These are phyloP conservation scores for Aspergillus clavatus DNA, from an alignment of 2,329 filamentous ascomycete genomes.

Conservation along the genomic window DNA sequence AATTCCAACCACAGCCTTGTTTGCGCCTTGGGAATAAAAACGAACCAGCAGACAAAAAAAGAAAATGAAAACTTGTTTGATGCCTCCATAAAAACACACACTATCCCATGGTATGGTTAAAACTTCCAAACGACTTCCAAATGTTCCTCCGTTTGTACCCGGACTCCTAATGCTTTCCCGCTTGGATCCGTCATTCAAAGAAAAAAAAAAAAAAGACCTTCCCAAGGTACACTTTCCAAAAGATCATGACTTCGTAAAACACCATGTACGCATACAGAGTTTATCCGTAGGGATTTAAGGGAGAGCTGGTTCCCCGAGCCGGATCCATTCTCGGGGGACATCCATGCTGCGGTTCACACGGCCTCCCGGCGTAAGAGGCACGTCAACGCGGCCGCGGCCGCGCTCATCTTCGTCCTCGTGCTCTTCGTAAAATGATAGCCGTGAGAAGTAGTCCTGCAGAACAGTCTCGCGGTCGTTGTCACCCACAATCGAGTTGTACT, in stretches of 20 bases:
- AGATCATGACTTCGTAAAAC: constrained; percentile 11
- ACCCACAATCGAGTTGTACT: constrained; percentile 75
- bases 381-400: constrained; percentile 45
- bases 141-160: background rate
- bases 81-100: background rate
- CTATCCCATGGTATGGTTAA: background rate
- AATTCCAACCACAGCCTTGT: background rate
- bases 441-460: constrained; percentile 80
- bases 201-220: too few relatives aligned
- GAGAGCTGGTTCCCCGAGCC: constrained; percentile 28
- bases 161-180: background rate
- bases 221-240: background rate
- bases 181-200: background rate
- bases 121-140: too few relatives aligned
- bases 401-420: constrained; percentile 52
- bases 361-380: constrained; percentile 60
- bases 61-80: background rate
- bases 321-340: constrained; percentile 53
- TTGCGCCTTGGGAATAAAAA: background rate
- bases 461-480: constrained; percentile 60
- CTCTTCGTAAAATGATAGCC: constrained; percentile 65
- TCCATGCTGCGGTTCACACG: constrained; percentile 62
- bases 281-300: constrained; percentile 10
- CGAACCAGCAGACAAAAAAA: background rate
- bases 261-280: background rate